Evolutionary conservation across 148 eudicot species (phyloP).

Genomic region (Rhododendron ferrugineum): DNA sequence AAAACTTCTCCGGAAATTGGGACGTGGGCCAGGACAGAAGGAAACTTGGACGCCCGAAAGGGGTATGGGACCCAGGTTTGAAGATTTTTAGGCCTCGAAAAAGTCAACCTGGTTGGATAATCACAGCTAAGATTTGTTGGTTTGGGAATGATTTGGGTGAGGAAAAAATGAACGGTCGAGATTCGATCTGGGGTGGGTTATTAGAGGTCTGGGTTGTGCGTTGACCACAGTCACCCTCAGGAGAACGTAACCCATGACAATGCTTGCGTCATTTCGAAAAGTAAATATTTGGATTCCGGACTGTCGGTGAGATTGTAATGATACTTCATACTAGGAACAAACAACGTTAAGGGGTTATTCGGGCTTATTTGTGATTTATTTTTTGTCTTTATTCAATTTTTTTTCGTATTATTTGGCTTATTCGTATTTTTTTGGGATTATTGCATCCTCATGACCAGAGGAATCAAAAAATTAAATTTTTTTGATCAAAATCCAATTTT

Average conservation of each 20-base stretch:
- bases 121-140: constrained; percentile 6
- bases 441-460: no score
- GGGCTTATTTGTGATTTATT: no score
- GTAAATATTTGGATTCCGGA: neutral
- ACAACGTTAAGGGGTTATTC: no score
- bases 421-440: no score
- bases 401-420: no score
- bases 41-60: neutral
- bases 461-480: no score
- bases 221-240: neutral
- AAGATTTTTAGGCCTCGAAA: neutral
- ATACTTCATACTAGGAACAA: no score
- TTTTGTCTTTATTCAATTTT: no score
- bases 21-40: neutral
- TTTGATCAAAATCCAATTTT: no score
- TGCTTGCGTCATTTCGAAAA: neutral
- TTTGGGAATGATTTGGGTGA: neutral
- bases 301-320: no score
- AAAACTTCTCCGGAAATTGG: no score
- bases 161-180: neutral
- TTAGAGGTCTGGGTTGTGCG: neutral
- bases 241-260: neutral
- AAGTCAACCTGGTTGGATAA: neutral
- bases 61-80: neutral
- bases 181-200: neutral